A percentile compares a stretch with the other conserved stretches of the same genome.
Conservation (phyloP, 2,329 filamentous ascomycete species). For the Mycosphaerelloides madeirae region DNA sequence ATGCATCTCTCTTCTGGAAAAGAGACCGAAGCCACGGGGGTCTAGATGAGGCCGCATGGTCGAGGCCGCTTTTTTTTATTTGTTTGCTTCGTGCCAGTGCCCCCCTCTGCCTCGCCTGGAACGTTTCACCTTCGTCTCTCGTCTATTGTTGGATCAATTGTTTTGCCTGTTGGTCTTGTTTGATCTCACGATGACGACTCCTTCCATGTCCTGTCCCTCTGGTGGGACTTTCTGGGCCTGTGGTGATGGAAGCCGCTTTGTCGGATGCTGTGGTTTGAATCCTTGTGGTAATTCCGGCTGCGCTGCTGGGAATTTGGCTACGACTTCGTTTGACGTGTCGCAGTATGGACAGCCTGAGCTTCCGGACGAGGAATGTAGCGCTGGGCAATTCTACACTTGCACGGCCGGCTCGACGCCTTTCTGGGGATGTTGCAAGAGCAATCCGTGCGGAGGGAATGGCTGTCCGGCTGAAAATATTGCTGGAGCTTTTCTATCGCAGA, state of each 20-base stretch:
- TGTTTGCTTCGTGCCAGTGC: conserved; percentile 2
- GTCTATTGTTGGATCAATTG: no score
- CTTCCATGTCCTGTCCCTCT: conserved; percentile 6
- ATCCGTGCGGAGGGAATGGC: conserved; percentile 3
- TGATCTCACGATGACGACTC: background rate
- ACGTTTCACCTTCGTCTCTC: no score
- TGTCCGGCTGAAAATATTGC: background rate
- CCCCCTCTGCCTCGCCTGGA: background rate
- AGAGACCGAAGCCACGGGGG: no score
- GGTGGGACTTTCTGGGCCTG: conserved; percentile 9
- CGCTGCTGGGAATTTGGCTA: conserved; percentile 2
- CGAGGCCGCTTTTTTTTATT: no score
- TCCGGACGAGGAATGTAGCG: conserved; percentile 7
- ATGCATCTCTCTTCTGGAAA: no score
- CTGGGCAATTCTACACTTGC: conserved; percentile 9
- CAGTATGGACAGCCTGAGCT: conserved; percentile 5
- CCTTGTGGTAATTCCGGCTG: conserved; percentile 6
- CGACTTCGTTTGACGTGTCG: conserved; percentile 2
- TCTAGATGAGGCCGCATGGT: no score
- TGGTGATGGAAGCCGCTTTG: conserved; percentile 3
- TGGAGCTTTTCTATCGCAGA: background rate
- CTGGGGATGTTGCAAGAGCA: conserved; percentile 10
- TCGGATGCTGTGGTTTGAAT: conserved; percentile 9
- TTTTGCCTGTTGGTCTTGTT: no score
- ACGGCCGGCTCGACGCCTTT: conserved; percentile 3